A percentile compares a stretch with the other conserved stretches of the same genome.
These are phyloP conservation scores for Aspergillus kassunensis DNA, from an alignment of 495 filamentous ascomycete genomes.

Conservation along the genomic window DNA sequence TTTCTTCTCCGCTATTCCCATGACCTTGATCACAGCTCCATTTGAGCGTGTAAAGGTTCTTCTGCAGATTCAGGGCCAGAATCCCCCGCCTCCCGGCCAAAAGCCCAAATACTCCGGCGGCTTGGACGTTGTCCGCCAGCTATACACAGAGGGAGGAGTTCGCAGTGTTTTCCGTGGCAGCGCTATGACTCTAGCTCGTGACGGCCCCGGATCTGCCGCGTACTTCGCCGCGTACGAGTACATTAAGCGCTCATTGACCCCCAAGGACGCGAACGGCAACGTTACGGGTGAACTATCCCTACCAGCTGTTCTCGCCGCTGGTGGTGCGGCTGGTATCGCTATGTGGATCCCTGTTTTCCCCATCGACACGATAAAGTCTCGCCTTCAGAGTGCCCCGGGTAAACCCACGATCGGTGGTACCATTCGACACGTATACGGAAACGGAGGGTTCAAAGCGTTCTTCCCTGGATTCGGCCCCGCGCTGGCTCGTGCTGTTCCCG, in stretches of 20 bases:
- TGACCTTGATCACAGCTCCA: slow-evolving; percentile 95
- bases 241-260: slow-evolving; percentile 84
- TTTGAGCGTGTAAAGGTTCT: slow-evolving; percentile 99
- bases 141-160: slow-evolving; percentile 88
- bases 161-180: slow-evolving; percentile 88
- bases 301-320: slow-evolving; percentile 77
- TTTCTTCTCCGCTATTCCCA: slow-evolving; percentile 96
- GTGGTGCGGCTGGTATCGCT: slow-evolving; percentile 85
- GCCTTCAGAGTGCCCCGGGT: slow-evolving; percentile 88
- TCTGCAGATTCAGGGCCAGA: slow-evolving; percentile 95
- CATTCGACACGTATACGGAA: slow-evolving; percentile 70
- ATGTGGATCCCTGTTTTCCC: slow-evolving; percentile 99
- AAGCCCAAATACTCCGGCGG: slow-evolving; percentile 91
- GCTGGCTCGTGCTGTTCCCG: slow-evolving; percentile 86
- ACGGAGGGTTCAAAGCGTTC: slow-evolving; percentile 86
- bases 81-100: slow-evolving; percentile 75
- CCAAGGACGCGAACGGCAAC: slow-evolving; percentile 73
- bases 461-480: slow-evolving; percentile 96
- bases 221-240: slow-evolving; percentile 98
- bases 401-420: slow-evolving; percentile 78
- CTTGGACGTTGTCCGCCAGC: slow-evolving; percentile 87
- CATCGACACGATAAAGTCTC: slow-evolving; percentile 91
- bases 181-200: slow-evolving; percentile 85
- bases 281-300: slow-evolving; percentile 67
- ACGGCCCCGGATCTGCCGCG: slow-evolving; percentile 86